Evolutionary conservation across 2,329 filamentous ascomycete species (phyloP), one percentile per base, ranked within the genome.

Genomic region (Nemania sp.): DNA sequence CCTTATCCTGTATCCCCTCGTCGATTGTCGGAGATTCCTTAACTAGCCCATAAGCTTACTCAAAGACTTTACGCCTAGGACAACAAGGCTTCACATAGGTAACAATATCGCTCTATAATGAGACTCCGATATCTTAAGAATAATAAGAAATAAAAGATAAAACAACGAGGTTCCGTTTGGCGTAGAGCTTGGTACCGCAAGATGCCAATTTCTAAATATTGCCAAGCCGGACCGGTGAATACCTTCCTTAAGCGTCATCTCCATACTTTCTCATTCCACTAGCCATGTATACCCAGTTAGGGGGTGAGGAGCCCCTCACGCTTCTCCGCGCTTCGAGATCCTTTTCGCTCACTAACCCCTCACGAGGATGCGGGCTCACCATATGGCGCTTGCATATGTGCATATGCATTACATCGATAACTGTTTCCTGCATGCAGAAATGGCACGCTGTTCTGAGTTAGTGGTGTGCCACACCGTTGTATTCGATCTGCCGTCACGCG

Each of bases 301-400:
- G 37, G 37, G 31, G 37, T 42, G 30, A 43, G 30, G 31, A 52
- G 47, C 57, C 57, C 54, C 50, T 57, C 57, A 57, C 56, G 57
- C 54, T 60, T 56, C 54, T 60, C 52, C 46, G 45, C 46, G 39
- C 46, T 43, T 39, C 49, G 45, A 28, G 34, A 26, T 49, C 33
- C 17, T 49, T 46, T 50, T 43, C 42, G 49, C 23, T 52, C 40
- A 31, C 28, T 15, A 41, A 51, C 48, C 52, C 52, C 50, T 60
- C 55, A 59, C 47, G 31, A 46, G 51, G 40, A 59, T 54, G 57
- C 46, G 54, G 48, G 42, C 49, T 53, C 34, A 53, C 51, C 57
- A 60, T 52, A 55, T 58, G 55, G 51, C 57, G 49, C 52, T 52
- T 55, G 54, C 54, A 60, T 55, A 52, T 50, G 42, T 52, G 46